Percentiles rank a stretch among this genome's conserved stretches.
phyloP scores from a whole-genome alignment of 2,329 filamentous ascomycete species.

The Aspergillus spinulosporus region DNA sequence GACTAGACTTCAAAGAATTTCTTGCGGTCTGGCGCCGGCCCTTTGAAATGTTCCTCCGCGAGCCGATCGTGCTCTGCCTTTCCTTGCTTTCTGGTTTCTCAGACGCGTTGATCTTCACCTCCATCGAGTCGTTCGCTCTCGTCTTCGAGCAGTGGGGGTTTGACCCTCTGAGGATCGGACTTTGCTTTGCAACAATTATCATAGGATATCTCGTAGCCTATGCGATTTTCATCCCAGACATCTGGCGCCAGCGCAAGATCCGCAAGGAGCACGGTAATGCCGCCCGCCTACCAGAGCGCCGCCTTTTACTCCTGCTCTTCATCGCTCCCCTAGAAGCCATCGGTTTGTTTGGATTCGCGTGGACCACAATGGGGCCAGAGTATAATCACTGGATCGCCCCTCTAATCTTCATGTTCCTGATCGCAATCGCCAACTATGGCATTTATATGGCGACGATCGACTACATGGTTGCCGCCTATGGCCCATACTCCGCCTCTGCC shows the following conservation, averaged over 20 bases:
- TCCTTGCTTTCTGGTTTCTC: slow-evolving; percentile 72
- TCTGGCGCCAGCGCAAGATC: slow-evolving; percentile 43
- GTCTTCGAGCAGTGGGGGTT: slow-evolving; percentile 46
- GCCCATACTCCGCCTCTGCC: slow-evolving; percentile 70
- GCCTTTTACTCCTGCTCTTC: slow-evolving; percentile 65
- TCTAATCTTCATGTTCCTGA: slow-evolving; percentile 63
- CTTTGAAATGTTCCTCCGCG: slow-evolving; percentile 71
- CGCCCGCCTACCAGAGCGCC: slow-evolving; percentile 60
- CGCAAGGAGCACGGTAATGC: slow-evolving; percentile 48
- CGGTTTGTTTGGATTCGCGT: slow-evolving; percentile 69
- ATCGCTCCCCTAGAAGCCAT: slow-evolving; percentile 62
- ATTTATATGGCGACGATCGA: slow-evolving; percentile 78
- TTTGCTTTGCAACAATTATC: slow-evolving; percentile 39
- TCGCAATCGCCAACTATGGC: slow-evolving; percentile 71
- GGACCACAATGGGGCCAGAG: slow-evolving; percentile 64
- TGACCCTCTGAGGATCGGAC: slow-evolving; percentile 21
- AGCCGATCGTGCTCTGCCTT: slow-evolving; percentile 70
- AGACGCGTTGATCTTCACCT: slow-evolving; percentile 76
- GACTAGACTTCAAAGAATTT: slow-evolving; percentile 48
- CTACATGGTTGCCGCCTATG: slow-evolving; percentile 75
- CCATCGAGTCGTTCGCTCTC: slow-evolving; percentile 68
- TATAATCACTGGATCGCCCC: slow-evolving; percentile 68
- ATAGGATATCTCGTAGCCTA: slow-evolving; percentile 59
- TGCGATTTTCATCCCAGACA: slow-evolving; percentile 53
- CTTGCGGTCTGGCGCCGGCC: slow-evolving; percentile 60